A percentile compares a stretch with the other conserved stretches of the same genome.
Evolutionary conservation across 305 asterid species (phyloP).

Genomic region (Fraxinus albicans): DNA sequence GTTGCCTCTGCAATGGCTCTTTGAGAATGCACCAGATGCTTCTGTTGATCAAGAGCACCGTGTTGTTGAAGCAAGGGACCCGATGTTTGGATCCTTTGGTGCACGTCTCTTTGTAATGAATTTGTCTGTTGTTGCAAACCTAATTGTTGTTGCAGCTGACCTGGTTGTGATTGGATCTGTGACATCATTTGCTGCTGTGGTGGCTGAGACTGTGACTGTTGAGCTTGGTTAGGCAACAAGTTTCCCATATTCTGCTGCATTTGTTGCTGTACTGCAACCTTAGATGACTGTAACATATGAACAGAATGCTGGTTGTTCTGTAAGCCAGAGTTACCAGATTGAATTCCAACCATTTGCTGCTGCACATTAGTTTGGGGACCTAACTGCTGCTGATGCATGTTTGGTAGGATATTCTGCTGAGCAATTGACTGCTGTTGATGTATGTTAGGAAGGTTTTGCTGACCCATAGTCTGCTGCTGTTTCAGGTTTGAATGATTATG

Average conservation of each 20-base stretch:
- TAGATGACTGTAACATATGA: slow-evolving; percentile 71
- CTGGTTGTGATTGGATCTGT: slow-evolving; percentile 82
- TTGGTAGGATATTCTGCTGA: slow-evolving; percentile 22
- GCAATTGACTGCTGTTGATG: slow-evolving; percentile 44
- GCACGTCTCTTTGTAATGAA: slow-evolving; percentile 67
- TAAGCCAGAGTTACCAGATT: slow-evolving; percentile 66
- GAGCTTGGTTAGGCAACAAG: slow-evolving; percentile 73
- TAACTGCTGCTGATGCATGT: slow-evolving; percentile 51
- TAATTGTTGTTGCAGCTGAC: slow-evolving; percentile 67
- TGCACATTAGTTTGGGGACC: slow-evolving; percentile 64
- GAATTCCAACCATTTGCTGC: slow-evolving; percentile 79
- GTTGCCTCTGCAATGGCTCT: slow-evolving; percentile 70
- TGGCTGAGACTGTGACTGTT: slow-evolving; percentile 67
- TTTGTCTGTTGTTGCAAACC: slow-evolving; percentile 74
- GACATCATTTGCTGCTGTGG: slow-evolving; percentile 83
- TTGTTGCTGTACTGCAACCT: slow-evolving; percentile 74
- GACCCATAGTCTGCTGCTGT: slow-evolving; percentile 62
- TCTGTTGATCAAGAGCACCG: slow-evolving; percentile 69
- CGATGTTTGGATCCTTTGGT: slow-evolving; percentile 74
- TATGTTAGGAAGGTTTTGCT: slow-evolving; percentile 61
- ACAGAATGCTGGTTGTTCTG: slow-evolving; percentile 60
- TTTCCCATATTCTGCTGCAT: slow-evolving; percentile 60
- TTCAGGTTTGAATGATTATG: slow-evolving; percentile 54
- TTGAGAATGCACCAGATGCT: slow-evolving; percentile 74
- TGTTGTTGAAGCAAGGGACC: slow-evolving; percentile 85